phyloP scores from a whole-genome alignment of 371 early-diverging fungal genomes.

The Mortierella sp. region DNA sequence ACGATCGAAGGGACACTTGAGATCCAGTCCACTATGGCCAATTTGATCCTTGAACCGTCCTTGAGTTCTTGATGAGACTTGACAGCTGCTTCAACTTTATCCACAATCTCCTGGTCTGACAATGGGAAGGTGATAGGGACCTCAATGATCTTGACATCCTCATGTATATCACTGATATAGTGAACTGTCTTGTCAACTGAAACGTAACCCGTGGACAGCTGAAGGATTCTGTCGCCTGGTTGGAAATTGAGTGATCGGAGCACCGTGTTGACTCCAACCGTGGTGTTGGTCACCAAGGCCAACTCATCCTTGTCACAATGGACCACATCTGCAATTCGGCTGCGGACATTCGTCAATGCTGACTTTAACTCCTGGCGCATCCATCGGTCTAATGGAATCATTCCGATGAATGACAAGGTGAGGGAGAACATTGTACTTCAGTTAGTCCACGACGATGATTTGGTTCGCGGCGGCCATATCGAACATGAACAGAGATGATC shows the following conservation, averaged over 20 bases:
- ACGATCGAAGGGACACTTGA: constrained; percentile 62
- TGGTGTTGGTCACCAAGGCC: constrained; percentile 58
- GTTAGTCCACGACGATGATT: background rate
- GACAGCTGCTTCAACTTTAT: constrained; percentile 49
- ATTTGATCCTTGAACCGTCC: constrained; percentile 53
- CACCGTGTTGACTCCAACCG: constrained; percentile 57
- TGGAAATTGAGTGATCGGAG: constrained; percentile 55
- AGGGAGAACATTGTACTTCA: background rate
- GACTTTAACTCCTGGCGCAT: constrained; percentile 36
- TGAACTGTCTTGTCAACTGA: constrained; percentile 54
- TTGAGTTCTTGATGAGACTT: constrained; percentile 53
- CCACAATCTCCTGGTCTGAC: constrained; percentile 51
- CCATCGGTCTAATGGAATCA: constrained; percentile 21
- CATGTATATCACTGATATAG: constrained; percentile 51
- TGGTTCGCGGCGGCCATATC: background rate
- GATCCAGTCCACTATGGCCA: constrained; percentile 69
- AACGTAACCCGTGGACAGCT: constrained; percentile 59
- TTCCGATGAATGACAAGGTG: background rate
- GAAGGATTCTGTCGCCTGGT: constrained; percentile 57
- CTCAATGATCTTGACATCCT: constrained; percentile 40
- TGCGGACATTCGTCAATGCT: constrained; percentile 18
- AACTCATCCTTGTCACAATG: constrained; percentile 57
- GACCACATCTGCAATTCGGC: constrained; percentile 44
- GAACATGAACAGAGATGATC: too few relatives aligned
- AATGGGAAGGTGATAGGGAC: constrained; percentile 45